Evolutionary conservation across 345 rosid genomes (phyloP).

Genomic region (Geranium rotundifolium): DNA sequence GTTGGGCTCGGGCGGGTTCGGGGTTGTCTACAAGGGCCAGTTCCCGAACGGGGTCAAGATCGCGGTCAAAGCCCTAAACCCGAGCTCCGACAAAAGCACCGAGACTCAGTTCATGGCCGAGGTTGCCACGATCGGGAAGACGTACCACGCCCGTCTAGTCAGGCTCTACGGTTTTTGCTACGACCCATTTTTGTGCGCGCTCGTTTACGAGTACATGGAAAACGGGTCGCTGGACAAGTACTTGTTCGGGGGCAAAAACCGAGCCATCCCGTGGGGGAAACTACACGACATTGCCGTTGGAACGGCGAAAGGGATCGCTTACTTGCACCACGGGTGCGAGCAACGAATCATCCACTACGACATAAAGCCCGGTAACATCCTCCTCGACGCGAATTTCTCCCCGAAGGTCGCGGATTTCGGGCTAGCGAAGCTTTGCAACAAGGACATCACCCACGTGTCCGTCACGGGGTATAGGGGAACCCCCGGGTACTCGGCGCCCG

Average conservation of each 20-base stretch:
- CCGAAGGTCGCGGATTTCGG: constrained; percentile 6
- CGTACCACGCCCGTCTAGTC: constrained; percentile 10
- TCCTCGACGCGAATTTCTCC: constrained; percentile 7
- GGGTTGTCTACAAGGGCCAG: constrained; percentile 13
- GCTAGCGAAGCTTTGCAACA: constrained; percentile 12
- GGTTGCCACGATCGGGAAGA: constrained; percentile 14
- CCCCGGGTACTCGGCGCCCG: constrained; percentile 13
- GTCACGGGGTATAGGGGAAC: constrained; percentile 8
- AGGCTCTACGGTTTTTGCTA: constrained; percentile 12
- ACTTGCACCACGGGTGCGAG: constrained; percentile 10
- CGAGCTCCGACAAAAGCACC: constrained; percentile 6
- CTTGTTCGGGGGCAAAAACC: neutral
- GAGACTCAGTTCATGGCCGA: constrained; percentile 13
- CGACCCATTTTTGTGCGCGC: neutral
- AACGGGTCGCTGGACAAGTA: constrained; percentile 7
- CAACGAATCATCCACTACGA: constrained; percentile 3
- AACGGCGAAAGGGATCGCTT: constrained; percentile 9
- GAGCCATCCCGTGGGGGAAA: constrained; percentile 1
- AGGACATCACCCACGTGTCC: neutral
- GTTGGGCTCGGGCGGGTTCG: constrained; percentile 11
- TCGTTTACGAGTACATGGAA: constrained; percentile 9
- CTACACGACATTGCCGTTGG: constrained; percentile 5
- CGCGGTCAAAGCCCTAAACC: constrained; percentile 8
- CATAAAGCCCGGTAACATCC: constrained; percentile 14
- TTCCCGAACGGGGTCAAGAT: constrained; percentile 6